A percentile compares a stretch with the other conserved stretches of the same genome.
Evolutionary conservation across 1,284 basidiomycete genomes (phyloP).

Genomic region (Ceratobasidium sp.): DNA sequence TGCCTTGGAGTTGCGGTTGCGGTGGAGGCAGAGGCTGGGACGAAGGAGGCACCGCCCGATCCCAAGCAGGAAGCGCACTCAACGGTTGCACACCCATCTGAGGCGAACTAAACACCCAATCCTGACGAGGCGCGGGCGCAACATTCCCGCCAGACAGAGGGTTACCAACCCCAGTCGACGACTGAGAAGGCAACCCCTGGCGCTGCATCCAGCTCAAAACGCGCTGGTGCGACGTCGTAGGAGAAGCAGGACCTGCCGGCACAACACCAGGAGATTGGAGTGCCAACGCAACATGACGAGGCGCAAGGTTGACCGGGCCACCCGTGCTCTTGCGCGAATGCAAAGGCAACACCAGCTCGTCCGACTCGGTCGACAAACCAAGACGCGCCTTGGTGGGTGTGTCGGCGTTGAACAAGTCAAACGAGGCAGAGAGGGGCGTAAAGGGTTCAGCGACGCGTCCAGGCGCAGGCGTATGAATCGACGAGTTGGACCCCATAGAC

Average conservation of each 20-base stretch:
- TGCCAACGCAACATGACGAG: constrained; percentile 7
- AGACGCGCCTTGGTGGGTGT: constrained; percentile 34
- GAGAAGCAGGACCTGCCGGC: not conserved
- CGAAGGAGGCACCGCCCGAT: not conserved
- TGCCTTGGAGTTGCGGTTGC: not conserved
- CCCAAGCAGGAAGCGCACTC: constrained; percentile 8
- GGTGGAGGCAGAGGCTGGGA: not conserved
- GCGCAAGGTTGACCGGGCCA: constrained; percentile 3
- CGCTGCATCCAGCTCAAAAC: constrained; percentile 43
- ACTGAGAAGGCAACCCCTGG: constrained; percentile 2
- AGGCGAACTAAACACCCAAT: constrained; percentile 10
- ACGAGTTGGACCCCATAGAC: constrained; percentile 35
- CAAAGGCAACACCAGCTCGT: not conserved
- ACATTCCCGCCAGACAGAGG: not conserved
- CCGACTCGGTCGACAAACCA: constrained; percentile 1
- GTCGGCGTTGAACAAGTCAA: constrained; percentile 3
- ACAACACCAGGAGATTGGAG: not conserved
- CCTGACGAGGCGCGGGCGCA: constrained; percentile 4
- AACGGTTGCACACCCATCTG: not conserved
- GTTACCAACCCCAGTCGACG: not conserved
- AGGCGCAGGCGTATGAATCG: constrained; percentile 30
- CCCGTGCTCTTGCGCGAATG: constrained; percentile 31
- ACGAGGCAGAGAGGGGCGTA: not conserved
- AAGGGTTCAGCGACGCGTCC: constrained; percentile 25
- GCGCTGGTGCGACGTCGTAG: constrained; percentile 29